Evolutionary conservation across 352 stramenopile genomes (phyloP).

Genomic region (Phytophthora sp.): DNA sequence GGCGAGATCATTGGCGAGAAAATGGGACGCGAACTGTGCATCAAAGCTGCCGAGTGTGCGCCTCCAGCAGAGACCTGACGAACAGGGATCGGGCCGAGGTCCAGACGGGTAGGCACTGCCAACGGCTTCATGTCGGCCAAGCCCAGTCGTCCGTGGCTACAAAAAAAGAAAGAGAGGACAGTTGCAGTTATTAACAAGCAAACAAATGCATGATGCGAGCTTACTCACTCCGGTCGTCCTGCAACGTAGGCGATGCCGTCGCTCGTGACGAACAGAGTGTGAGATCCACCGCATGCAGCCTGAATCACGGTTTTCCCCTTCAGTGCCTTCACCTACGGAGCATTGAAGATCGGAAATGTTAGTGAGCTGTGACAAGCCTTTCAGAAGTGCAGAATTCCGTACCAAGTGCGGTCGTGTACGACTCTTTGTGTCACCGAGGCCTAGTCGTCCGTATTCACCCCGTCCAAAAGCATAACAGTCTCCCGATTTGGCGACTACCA

Average conservation of each 20-base stretch:
- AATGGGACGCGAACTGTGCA: conserved; percentile 64
- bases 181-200: too few relatives aligned
- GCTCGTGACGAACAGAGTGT: conserved; percentile 89
- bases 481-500: conserved; percentile 76
- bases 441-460: conserved; percentile 84
- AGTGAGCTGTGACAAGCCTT: neutral
- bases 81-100: conserved; percentile 64
- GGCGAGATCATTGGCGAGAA: conserved; percentile 71
- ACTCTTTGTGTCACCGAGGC: conserved; percentile 83
- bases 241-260: conserved; percentile 87
- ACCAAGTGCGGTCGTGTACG: conserved; percentile 70
- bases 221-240: conserved; percentile 83
- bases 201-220: too few relatives aligned
- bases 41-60: conserved; percentile 73
- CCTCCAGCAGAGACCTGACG: conserved; percentile 76
- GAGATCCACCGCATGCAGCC: conserved; percentile 75
- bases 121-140: conserved; percentile 61
- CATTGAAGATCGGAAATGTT: conserved; percentile 7
- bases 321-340: conserved; percentile 60
- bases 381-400: neutral
- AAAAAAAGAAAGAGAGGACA: conserved; percentile 16
- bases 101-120: conserved; percentile 54
- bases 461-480: conserved; percentile 80
- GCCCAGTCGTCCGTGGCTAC: conserved; percentile 73
- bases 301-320: conserved; percentile 71